Evolutionary conservation across 768 basidiomycete genomes (phyloP).

Genomic region (Mycena haematopus): DNA sequence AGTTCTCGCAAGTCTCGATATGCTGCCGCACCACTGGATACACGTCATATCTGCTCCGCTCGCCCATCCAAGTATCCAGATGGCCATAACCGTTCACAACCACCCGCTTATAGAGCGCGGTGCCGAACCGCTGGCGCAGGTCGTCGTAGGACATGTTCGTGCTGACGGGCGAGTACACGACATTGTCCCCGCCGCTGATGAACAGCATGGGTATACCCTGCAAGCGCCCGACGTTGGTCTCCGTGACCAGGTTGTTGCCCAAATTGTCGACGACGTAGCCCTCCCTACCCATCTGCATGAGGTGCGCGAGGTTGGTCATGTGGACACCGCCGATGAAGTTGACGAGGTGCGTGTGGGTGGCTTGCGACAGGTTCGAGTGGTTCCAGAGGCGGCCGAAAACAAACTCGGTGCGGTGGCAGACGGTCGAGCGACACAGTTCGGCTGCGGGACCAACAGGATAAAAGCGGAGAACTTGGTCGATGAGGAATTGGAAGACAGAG

Average conservation of each 20-base stretch:
- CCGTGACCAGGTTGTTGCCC: slow-evolving; percentile 23
- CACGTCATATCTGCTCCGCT: slow-evolving; percentile 25
- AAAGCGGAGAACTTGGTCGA: slow-evolving; percentile 30
- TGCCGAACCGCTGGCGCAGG: slow-evolving; percentile 26
- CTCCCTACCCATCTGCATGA: slow-evolving; percentile 21
- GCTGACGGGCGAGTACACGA: slow-evolving; percentile 23
- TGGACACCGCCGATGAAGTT: slow-evolving; percentile 27
- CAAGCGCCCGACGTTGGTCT: slow-evolving; percentile 26
- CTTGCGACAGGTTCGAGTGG: slow-evolving; percentile 28
- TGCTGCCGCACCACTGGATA: slow-evolving; percentile 23
- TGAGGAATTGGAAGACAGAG: slow-evolving; percentile 14
- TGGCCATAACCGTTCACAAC: slow-evolving; percentile 30
- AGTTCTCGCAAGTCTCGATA: slow-evolving; percentile 18
- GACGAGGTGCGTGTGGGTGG: slow-evolving; percentile 26
- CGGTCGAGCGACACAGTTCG: slow-evolving; percentile 28
- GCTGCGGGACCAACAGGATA: slow-evolving; percentile 24
- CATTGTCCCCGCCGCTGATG: slow-evolving; percentile 27
- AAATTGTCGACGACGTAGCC: slow-evolving; percentile 15
- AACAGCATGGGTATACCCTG: slow-evolving; percentile 23
- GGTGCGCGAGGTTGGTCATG: slow-evolving; percentile 23
- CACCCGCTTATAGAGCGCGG: slow-evolving; percentile 20
- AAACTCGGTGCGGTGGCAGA: slow-evolving; percentile 28
- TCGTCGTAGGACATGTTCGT: slow-evolving; percentile 28
- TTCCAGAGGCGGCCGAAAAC: slow-evolving; percentile 28
- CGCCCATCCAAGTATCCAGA: slow-evolving; percentile 32